Base-by-base conservation (phyloP, 371 early-diverging fungal genomes). In the Apophysomyces trapeziformis region DNA sequence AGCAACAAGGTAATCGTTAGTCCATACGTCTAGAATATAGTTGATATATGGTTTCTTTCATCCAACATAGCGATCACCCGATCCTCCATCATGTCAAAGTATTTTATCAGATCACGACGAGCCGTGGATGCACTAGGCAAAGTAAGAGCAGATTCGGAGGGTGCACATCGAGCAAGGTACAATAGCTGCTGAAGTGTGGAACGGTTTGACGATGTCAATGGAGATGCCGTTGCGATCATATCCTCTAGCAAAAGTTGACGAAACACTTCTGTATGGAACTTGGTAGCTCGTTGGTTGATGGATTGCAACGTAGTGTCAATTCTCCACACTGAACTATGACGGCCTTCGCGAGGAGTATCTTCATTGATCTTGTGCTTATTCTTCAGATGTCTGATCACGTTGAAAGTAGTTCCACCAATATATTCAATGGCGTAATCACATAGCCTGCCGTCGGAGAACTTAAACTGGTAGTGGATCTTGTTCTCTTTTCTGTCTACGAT, bases 21-120 rank as follows among this genome's bases (percentile, higher is more conserved):
- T 70, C 70, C 71, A 70, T 12, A 64, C 62, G 41, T 74, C 69
- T 4, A 70, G 38, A n/a, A 69, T 74, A 39, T 66, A 67, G 4
- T 38, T 38, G 43, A 63, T 46, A 13, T 43, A 43, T 43, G 43
- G 8, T 11, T 43, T 2, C n/a, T n/a, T 11, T 43, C 21, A 43
- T 43, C 11, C 43, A 43, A 11, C 14, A 43, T 43, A 1, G 43
- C 1, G 43, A 43, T 43, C 43, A 13, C 21, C 21, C 1, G 21
- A 21, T 21, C 21, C 1, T 21, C 21, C 21, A 21, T 21, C 21
- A 21, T 21, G 21, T 21, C 21, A 21, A 21, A 21, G 21, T 21
- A 21, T 21, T 21, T 21, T 21, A 1, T 21, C 21, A 21, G 21
- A 21, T 21, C 21, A 21, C 1, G 1, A 21, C 21, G 21, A 21